Conservation (phyloP, 805 yeast genomes). For the Kazachstania kunashirensis region DNA sequence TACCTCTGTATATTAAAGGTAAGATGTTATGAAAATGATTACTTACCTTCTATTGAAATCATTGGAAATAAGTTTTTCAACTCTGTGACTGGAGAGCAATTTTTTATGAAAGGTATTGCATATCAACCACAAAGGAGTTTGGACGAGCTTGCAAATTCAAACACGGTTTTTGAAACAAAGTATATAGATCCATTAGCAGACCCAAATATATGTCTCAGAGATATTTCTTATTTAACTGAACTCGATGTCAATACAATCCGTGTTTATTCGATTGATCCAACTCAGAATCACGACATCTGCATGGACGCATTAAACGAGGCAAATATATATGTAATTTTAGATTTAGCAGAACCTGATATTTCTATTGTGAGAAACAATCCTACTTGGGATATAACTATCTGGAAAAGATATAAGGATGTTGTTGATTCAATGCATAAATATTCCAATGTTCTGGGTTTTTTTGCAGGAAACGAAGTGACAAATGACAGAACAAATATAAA, state of each 20-base stretch:
- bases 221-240: conserved; percentile 62
- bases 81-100: conserved; percentile 64
- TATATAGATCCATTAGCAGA: conserved; percentile 74
- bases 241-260: conserved; percentile 71
- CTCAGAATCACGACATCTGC: conserved; percentile 62
- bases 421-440: conserved; percentile 72
- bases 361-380: conserved; percentile 77
- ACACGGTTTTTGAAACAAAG: conserved; percentile 17
- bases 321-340: conserved; percentile 87
- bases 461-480: conserved; percentile 96
- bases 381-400: conserved; percentile 62
- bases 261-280: conserved; percentile 77
- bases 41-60: conserved; percentile 40
- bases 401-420: conserved; percentile 69
- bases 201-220: conserved; percentile 60
- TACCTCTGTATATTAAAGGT: too few relatives aligned
- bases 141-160: conserved; percentile 30
- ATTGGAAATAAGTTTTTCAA: conserved; percentile 71
- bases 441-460: conserved; percentile 80
- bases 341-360: conserved; percentile 72
- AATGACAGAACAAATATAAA: conserved; percentile 75
- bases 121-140: conserved; percentile 54
- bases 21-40: too few relatives aligned
- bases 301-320: conserved; percentile 68
- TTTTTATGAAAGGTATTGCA: conserved; percentile 80